Percentiles rank a stretch among this genome's conserved stretches.
These are phyloP conservation scores for Eucalyptus caleyi DNA, from an alignment of 345 rosid species.

Conservation along the genomic window DNA sequence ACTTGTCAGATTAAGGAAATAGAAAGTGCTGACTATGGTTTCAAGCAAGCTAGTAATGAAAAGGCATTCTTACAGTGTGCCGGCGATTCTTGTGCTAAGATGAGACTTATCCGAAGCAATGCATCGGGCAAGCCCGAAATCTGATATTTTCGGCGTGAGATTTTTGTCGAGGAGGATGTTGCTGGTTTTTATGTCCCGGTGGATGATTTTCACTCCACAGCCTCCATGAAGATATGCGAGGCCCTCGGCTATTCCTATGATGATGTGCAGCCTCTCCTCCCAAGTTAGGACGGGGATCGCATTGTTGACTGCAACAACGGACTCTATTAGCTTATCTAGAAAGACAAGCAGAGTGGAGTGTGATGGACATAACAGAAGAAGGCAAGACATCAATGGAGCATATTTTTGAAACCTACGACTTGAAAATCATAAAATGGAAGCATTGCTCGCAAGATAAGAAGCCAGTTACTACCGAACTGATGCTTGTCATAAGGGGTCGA, in stretches of 20 bases:
- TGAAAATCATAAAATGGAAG: not conserved
- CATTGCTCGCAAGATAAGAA: not conserved
- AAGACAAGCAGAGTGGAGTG: not conserved
- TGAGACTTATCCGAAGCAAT: constrained; percentile 26
- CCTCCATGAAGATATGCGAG: constrained; percentile 62
- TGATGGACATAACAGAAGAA: not conserved
- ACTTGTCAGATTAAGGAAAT: not conserved
- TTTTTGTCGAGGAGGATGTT: constrained; percentile 63
- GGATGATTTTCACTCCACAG: constrained; percentile 48
- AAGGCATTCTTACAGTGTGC: constrained; percentile 47
- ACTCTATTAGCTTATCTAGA: not conserved
- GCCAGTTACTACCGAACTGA: not conserved
- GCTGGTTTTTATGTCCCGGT: constrained; percentile 74
- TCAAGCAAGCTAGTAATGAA: not conserved
- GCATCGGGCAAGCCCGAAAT: constrained; percentile 69
- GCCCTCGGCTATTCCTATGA: constrained; percentile 65
- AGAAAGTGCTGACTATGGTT: not conserved
- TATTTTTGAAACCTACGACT: not conserved
- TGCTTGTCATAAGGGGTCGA: not conserved
- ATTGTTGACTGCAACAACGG: constrained; percentile 20
- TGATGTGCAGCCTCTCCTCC: constrained; percentile 46
- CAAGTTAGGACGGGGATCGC: constrained; percentile 38
- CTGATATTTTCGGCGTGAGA: constrained; percentile 61
- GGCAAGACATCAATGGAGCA: not conserved
- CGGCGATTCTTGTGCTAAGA: constrained; percentile 54